These are phyloP conservation scores for Plasmodium reichenowi DNA, from an alignment of 169 alveolate species.

Conservation along the genomic window DNA sequence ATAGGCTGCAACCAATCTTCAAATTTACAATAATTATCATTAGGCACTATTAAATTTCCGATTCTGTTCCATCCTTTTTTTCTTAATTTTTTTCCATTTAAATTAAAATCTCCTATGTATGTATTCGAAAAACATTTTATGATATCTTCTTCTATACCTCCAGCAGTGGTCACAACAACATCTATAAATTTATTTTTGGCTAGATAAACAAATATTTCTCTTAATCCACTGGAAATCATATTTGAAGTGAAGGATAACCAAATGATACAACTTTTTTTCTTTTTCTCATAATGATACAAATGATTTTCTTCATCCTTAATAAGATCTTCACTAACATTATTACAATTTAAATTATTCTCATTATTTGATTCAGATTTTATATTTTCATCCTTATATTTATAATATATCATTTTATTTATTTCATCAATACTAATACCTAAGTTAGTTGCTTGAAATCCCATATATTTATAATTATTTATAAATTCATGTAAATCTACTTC, in stretches of 20 bases:
- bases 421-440: slow-evolving; percentile 86
- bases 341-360: not conserved
- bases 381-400: slow-evolving; percentile 70
- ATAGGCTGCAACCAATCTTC: slow-evolving; percentile 98
- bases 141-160: slow-evolving; percentile 99
- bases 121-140: slow-evolving; percentile 97
- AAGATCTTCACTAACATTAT: not conserved
- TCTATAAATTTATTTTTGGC: slow-evolving; percentile 96
- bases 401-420: slow-evolving; percentile 84
- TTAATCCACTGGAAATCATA: slow-evolving; percentile 96
- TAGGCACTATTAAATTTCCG: slow-evolving; percentile 98
- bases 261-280: slow-evolving; percentile 93
- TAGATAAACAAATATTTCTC: slow-evolving; percentile 95
- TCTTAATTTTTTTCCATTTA: slow-evolving; percentile 94
- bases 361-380: slow-evolving; percentile 37
- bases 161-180: slow-evolving; percentile 97
- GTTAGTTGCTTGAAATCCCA: slow-evolving; percentile 87
- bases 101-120: slow-evolving; percentile 91
- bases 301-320: slow-evolving; percentile 72
- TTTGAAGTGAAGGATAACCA: slow-evolving; percentile 98
- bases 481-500: slow-evolving; percentile 77
- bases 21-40: slow-evolving; percentile 95
- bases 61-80: slow-evolving; percentile 97
- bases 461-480: slow-evolving; percentile 78
- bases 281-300: slow-evolving; percentile 80